Evolutionary conservation across 2,329 filamentous ascomycete species (phyloP).

Genomic region (Dactylellina parvicollis): DNA sequence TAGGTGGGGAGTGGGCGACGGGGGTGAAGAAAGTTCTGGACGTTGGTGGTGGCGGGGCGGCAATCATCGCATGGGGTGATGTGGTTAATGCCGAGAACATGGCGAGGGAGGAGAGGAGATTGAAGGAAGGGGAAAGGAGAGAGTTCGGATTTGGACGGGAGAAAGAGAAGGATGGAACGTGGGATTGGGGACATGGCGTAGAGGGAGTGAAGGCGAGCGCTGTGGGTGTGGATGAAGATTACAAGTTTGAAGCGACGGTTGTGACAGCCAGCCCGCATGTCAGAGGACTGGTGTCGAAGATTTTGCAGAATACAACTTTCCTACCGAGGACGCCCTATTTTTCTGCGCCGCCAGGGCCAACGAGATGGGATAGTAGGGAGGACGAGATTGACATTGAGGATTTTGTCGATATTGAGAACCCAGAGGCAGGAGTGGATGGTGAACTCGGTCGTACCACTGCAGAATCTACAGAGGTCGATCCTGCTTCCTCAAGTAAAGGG

Average conservation of each 20-base stretch:
- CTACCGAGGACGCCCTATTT: constrained; percentile 81
- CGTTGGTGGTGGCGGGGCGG: constrained; percentile 77
- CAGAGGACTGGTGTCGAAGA: constrained; percentile 76
- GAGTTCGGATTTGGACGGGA: background rate
- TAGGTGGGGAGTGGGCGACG: constrained; percentile 77
- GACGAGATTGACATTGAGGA: background rate
- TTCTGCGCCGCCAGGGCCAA: constrained; percentile 11
- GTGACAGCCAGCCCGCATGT: constrained; percentile 79
- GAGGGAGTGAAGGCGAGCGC: constrained; percentile 28
- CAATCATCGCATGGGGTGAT: constrained; percentile 78
- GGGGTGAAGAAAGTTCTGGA: constrained; percentile 73
- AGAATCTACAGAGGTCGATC: background rate
- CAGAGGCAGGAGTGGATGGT: constrained; percentile 51
- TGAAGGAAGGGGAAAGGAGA: constrained; percentile 57
- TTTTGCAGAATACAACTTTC: constrained; percentile 90
- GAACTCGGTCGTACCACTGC: constrained; percentile 58
- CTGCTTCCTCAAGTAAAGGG: background rate
- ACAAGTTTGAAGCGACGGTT: constrained; percentile 74
- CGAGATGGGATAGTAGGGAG: constrained; percentile 20
- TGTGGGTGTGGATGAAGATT: constrained; percentile 26
- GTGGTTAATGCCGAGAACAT: constrained; percentile 84
- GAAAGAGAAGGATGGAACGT: constrained; percentile 60
- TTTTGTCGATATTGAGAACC: constrained; percentile 17
- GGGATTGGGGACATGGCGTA: constrained; percentile 62
- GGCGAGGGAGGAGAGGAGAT: constrained; percentile 68